phyloP scores from a whole-genome alignment of 352 stramenopile species.

The Thraustochytrium sp. region DNA sequence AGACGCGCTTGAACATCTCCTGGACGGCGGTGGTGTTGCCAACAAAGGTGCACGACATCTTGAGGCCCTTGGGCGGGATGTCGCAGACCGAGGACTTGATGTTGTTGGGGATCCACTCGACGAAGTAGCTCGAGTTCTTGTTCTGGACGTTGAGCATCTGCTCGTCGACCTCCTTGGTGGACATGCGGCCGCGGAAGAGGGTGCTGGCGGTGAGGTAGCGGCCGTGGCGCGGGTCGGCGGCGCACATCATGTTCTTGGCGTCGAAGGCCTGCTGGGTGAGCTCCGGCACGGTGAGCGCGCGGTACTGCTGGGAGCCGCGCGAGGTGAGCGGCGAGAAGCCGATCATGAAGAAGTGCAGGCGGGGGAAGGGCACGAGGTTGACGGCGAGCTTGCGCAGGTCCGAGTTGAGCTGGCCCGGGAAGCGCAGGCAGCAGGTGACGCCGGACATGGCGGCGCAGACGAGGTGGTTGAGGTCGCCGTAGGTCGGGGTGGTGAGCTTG shows the following conservation, averaged over 20 bases:
- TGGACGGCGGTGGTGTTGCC: slow-evolving; percentile 98
- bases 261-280: slow-evolving; percentile 98
- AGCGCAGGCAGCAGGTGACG: slow-evolving; percentile 96
- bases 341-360: slow-evolving; percentile 99
- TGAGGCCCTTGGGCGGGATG: slow-evolving; percentile 93
- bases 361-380: slow-evolving; percentile 97
- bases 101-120: slow-evolving; percentile 99
- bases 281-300: slow-evolving; percentile 92
- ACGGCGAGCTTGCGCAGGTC: slow-evolving; percentile 96
- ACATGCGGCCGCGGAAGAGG: slow-evolving; percentile 99
- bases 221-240: slow-evolving; percentile 94
- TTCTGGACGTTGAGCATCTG: slow-evolving; percentile 99
- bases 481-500: too few species aligned
- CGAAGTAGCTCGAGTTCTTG: slow-evolving; percentile 99
- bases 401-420: slow-evolving; percentile 97
- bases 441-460: slow-evolving; percentile 96
- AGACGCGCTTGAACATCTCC: slow-evolving; percentile 99
- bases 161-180: slow-evolving; percentile 97
- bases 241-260: slow-evolving; percentile 99
- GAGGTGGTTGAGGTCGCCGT: slow-evolving; percentile 97
- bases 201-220: slow-evolving; percentile 97
- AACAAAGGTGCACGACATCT: slow-evolving; percentile 97
- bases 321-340: slow-evolving; percentile 95
- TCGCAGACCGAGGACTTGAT: slow-evolving; percentile 99
- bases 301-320: slow-evolving; percentile 92